Evolutionary conservation across 495 filamentous ascomycete genomes (phyloP).

Genomic region (Penicillium coffeae): DNA sequence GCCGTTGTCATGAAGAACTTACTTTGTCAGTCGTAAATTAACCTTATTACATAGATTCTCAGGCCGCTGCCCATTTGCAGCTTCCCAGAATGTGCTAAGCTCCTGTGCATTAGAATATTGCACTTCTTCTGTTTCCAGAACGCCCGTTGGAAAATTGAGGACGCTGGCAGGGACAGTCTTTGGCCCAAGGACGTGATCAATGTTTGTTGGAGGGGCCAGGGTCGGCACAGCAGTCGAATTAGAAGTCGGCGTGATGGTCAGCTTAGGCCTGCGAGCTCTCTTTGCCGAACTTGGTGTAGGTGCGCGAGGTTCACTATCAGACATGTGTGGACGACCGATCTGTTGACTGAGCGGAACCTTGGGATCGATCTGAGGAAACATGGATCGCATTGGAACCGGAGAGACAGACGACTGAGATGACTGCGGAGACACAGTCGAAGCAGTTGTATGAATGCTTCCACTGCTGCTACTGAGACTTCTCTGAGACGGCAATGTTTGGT

Average conservation of each 20-base stretch:
- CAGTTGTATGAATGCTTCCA: slow-evolving; percentile 9
- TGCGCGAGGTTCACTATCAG: slow-evolving; percentile 33
- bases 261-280: slow-evolving; percentile 32
- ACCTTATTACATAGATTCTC: slow-evolving; percentile 35
- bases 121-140: slow-evolving; percentile 30
- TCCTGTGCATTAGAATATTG: slow-evolving; percentile 43
- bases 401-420: slow-evolving; percentile 36
- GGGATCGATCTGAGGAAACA: slow-evolving; percentile 80
- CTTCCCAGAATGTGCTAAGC: slow-evolving; percentile 48
- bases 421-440: slow-evolving; percentile 30
- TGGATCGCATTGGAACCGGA: slow-evolving; percentile 56
- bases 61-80: slow-evolving; percentile 51
- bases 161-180: slow-evolving; percentile 48
- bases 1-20: too few species aligned
- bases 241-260: slow-evolving; percentile 26
- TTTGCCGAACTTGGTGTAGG: slow-evolving; percentile 23
- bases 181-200: slow-evolving; percentile 38
- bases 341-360: slow-evolving; percentile 65
- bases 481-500: slow-evolving; percentile 14
- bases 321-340: slow-evolving; percentile 57
- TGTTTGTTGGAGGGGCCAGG: slow-evolving; percentile 10
- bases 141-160: slow-evolving; percentile 39
- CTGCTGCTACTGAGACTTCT: slow-evolving; percentile 9
- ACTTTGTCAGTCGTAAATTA: slow-evolving; percentile 46
- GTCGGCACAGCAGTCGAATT: not conserved